These are phyloP conservation scores for Starmerella vitae DNA, from an alignment of 805 yeast species.

Conservation along the genomic window DNA sequence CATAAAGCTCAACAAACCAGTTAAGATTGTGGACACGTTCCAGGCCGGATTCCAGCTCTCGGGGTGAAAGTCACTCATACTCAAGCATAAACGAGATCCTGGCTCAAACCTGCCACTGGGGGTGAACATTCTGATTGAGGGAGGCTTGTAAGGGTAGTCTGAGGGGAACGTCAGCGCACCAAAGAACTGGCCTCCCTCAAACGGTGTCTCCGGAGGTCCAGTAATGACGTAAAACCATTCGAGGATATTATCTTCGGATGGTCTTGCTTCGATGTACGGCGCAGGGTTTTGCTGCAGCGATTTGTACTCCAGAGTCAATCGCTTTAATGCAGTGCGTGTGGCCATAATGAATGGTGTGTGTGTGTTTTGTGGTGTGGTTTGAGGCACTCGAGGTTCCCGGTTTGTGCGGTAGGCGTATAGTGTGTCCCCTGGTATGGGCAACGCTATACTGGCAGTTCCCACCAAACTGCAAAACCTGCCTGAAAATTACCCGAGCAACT, in stretches of 20 bases:
- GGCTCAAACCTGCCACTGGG: conserved; percentile 79
- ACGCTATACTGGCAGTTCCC: too few relatives aligned
- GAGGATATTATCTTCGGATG: conserved; percentile 72
- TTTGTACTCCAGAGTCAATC: conserved; percentile 27
- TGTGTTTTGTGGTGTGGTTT: not conserved
- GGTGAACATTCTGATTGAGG: conserved; percentile 75
- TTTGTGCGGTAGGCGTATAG: too few relatives aligned
- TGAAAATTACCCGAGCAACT: too few relatives aligned
- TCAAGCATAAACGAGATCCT: conserved; percentile 63
- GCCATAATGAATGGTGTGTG: conserved; percentile 15
- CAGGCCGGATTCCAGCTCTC: conserved; percentile 90
- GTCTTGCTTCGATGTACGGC: conserved; percentile 72
- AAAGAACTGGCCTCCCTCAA: conserved; percentile 34
- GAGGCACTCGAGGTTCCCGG: too few relatives aligned
- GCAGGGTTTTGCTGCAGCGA: conserved; percentile 66
- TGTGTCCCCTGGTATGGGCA: too few relatives aligned
- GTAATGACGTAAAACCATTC: conserved; percentile 90
- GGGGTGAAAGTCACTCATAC: conserved; percentile 84
- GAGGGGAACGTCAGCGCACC: conserved; percentile 61
- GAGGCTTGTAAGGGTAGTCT: conserved; percentile 88
- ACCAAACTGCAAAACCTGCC: too few relatives aligned
- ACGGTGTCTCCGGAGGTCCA: conserved; percentile 87
- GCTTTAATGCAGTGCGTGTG: conserved; percentile 19
- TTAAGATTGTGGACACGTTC: conserved; percentile 78
- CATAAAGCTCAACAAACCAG: conserved; percentile 77